Evolutionary conservation across 208 protist species (phyloP), one percentile per base, ranked within the genome.

Genomic region (Porcisia deanei): DNA sequence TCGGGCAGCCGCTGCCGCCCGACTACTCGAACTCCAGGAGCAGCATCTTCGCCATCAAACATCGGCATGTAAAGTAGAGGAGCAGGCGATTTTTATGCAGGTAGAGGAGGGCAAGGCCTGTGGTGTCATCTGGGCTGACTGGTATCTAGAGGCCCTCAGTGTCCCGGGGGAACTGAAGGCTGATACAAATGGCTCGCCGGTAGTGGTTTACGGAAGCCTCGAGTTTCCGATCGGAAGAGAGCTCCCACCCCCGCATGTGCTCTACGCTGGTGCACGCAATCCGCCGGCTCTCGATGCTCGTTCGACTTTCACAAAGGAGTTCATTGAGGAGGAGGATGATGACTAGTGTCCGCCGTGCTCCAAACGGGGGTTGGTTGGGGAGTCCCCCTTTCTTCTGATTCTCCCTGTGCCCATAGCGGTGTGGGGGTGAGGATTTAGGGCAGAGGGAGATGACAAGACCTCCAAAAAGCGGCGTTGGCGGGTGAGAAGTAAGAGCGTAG

Each of bases 241-340:
- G 30, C 49, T 86, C 22, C 88, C 83, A n/a, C 81, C 88, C 12
- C 93, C 93, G 45, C 87, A 94, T 78, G 72, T 88, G n/a, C 84
- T 86, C 9, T 95, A 89, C 65, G 81, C 88, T 3, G 81, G 84
- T 10, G 88, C 93, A 43, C 85, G 82, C 49, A 96, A 97, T 70
- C 94, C 94, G 2, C 94, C 94, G 1, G 75, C 89, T 10, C 53
- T 96, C 14, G 89, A 94, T 69, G 73, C 82, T 34, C 88, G 90
- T 7, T 95, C 94, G n/a, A 92, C 85, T 25, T 97, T 94, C 67
- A 96, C 89, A 0, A 96, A 96, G 64, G 88, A 95, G 57, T 96
- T 89, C 20, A 86, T 97, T 47, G 88, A 96, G 4, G 91, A 97
- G 68, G 94, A 97, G 49, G 91, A 96, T 75, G 92, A 97, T 76